These are phyloP conservation scores for Quercus berberidifolia DNA, from an alignment of 306 rosid genomes.

Conservation along the genomic window DNA sequence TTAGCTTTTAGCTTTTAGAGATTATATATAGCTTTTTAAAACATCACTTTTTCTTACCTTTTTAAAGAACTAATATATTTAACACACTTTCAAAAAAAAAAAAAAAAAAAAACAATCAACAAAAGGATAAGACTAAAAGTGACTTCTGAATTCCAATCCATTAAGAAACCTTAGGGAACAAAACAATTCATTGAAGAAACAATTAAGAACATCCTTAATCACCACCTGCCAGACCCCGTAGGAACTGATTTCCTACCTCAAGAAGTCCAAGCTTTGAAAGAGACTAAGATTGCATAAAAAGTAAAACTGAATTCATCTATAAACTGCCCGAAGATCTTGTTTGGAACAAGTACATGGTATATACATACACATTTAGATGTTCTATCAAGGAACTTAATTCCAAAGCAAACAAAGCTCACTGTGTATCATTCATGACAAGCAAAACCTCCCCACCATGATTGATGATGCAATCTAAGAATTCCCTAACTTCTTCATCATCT, in stretches of 20 bases:
- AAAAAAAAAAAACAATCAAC: too few species aligned
- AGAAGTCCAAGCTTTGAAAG: background rate
- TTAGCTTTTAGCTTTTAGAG: too few species aligned
- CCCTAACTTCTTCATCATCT: conserved; percentile 42
- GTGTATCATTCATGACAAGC: conserved; percentile 63
- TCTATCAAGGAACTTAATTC: background rate
- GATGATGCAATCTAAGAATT: conserved; percentile 59
- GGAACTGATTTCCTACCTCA: background rate
- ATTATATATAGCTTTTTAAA: too few species aligned
- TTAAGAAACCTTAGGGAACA: background rate
- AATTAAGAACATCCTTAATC: too few species aligned
- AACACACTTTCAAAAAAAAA: too few species aligned
- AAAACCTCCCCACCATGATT: conserved; percentile 68
- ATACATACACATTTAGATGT: background rate
- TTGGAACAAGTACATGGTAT: conserved; percentile 15
- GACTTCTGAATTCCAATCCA: background rate
- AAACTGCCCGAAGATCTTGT: conserved; percentile 7
- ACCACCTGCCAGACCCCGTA: background rate
- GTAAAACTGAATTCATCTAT: conserved; percentile 5
- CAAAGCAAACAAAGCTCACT: conserved; percentile 27
- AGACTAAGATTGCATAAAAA: background rate
- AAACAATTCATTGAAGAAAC: background rate
- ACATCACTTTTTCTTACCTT: too few species aligned
- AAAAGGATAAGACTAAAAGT: background rate
- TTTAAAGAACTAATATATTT: too few species aligned